phyloP scores from a whole-genome alignment of 2,329 filamentous ascomycete genomes.

The Sclerotinia glacialis region DNA sequence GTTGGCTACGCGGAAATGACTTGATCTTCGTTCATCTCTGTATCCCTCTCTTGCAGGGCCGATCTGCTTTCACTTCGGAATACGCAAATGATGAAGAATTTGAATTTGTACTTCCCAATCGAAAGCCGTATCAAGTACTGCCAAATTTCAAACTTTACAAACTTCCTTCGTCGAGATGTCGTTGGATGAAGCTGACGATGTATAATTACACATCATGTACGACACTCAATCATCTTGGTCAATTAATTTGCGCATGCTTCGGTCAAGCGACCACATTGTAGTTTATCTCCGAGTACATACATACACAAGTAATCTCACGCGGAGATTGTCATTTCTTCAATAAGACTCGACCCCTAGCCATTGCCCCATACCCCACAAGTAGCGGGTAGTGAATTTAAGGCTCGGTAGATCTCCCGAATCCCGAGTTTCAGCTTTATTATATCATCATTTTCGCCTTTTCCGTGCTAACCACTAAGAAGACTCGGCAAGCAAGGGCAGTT shows the following conservation, averaged over 20 bases:
- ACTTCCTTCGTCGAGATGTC: not conserved
- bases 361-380: slow-evolving; percentile 20
- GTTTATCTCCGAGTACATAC: slow-evolving; percentile 14
- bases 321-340: slow-evolving; percentile 21
- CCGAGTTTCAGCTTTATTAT: not conserved
- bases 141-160: too few species aligned
- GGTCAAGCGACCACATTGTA: slow-evolving; percentile 21
- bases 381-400: slow-evolving; percentile 4
- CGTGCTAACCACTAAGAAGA: not conserved
- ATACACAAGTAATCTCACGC: slow-evolving; percentile 23
- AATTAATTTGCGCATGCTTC: slow-evolving; percentile 21
- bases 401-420: slow-evolving; percentile 21
- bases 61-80: not conserved
- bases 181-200: slow-evolving; percentile 5
- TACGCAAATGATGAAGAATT: not conserved
- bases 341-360: not conserved
- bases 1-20: slow-evolving; percentile 6
- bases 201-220: slow-evolving; percentile 5
- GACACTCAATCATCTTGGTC: slow-evolving; percentile 8
- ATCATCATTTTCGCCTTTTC: not conserved
- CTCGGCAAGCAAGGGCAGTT: slow-evolving; percentile 7
- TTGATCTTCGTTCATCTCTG: not conserved
- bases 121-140: not conserved
- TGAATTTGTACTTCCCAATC: not conserved
- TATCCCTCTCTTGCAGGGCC: not conserved